Evolutionary conservation across 768 basidiomycete species (phyloP), one percentile per base, ranked within the genome.

Genomic region (Auricularia sp.): DNA sequence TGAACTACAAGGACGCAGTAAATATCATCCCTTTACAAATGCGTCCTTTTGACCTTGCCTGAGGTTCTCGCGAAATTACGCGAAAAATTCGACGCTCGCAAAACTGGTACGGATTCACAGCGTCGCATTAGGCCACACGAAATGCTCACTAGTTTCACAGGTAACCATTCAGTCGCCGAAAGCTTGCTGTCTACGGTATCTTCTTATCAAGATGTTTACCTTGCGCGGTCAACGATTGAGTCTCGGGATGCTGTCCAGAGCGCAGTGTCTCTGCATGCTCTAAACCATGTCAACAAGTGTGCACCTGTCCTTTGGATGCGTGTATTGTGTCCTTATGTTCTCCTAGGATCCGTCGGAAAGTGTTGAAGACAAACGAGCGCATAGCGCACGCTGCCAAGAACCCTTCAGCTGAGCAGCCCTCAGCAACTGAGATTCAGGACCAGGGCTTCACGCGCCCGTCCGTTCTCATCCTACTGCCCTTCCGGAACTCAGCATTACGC

Each of bases 361-460:
- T 99, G 39, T 79, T 98, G 2, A 95, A 95, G 75, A 98, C 95
- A 75, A 98, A 98, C 70, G 93, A 96, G 68, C 90, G 89, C 47
- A 80, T 98, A n/a, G 81, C 90, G 0, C 83, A 87, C 68, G 85
- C 86, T 10, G 75, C 81, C 10, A 88, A 90, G 73, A 73, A 81
- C 16, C 78, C 81, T 62, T 76, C 80, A 1, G 77, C 81, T 44
- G 75, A 77, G 6, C 78, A 84, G 29, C 80, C 83, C 2, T 86
- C 87, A 2, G 85, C 88, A 75, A 67, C 72, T 33, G 86, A 92
- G 66, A 82, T 91, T 14, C 92, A 92, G 76, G 97, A 99, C 72
- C 97, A 98, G 81, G 96, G 96, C 34, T 98, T 98, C 77, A 97
- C 95, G 6, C 90, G 97, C 4, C 96, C 97, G 10, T 94, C 96